These are phyloP conservation scores for Hypoxylon sp. DNA, from an alignment of 2,329 filamentous ascomycete genomes.

Conservation along the genomic window DNA sequence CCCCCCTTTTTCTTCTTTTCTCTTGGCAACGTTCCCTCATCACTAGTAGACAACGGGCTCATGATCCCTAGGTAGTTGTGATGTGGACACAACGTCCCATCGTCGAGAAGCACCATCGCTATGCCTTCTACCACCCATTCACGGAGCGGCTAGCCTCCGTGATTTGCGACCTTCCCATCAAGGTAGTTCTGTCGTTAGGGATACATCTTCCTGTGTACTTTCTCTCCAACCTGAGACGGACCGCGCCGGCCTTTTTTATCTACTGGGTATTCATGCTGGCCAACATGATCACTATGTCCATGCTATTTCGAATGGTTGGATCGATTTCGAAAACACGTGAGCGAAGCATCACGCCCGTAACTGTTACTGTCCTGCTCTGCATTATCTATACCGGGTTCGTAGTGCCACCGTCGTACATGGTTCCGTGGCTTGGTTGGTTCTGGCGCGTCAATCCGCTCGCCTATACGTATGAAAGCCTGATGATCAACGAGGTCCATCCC, in stretches of 20 bases:
- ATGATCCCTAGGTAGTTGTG: slow-evolving; percentile 73
- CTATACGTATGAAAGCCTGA: slow-evolving; percentile 83
- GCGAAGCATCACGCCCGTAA: no score
- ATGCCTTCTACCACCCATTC: slow-evolving; percentile 89
- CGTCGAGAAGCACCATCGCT: slow-evolving; percentile 88
- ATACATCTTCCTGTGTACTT: slow-evolving; percentile 90
- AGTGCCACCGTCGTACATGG: slow-evolving; percentile 76
- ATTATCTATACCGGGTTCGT: slow-evolving; percentile 79
- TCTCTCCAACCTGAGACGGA: slow-evolving; percentile 82
- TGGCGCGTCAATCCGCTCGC: slow-evolving; percentile 82
- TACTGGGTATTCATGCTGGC: slow-evolving; percentile 82
- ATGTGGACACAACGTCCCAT: slow-evolving; percentile 90
- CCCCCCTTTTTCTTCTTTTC: no score
- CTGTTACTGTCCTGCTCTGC: slow-evolving; percentile 73
- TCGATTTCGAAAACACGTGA: slow-evolving; percentile 67
- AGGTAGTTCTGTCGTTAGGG: slow-evolving; percentile 76
- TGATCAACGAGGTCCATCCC: slow-evolving; percentile 76
- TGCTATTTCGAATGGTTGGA: slow-evolving; percentile 84
- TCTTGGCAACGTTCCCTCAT: no score
- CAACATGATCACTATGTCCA: slow-evolving; percentile 82
- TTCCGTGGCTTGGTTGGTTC: slow-evolving; percentile 85
- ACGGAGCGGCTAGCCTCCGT: slow-evolving; percentile 88
- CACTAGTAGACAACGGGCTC: no score
- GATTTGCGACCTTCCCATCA: slow-evolving; percentile 86
- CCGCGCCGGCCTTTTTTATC: slow-evolving; percentile 83